Conservation (phyloP, 441 rosid species). For the Macaranga tanarius region DNA sequence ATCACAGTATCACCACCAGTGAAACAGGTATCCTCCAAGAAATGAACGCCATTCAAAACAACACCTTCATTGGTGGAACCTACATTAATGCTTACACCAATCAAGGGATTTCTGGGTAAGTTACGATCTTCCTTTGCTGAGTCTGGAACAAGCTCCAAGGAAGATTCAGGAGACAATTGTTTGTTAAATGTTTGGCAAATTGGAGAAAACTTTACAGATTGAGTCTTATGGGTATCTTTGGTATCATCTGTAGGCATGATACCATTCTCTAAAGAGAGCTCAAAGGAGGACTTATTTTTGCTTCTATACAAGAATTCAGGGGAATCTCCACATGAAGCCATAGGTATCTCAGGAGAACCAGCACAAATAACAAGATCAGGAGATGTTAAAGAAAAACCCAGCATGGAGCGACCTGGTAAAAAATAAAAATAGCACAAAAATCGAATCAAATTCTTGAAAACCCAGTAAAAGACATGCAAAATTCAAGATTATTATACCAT, state of each 20-base stretch:
- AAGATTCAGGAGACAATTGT: constrained; percentile 69
- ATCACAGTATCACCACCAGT: constrained; percentile 38
- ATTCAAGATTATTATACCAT: constrained; percentile 26
- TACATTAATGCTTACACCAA: constrained; percentile 41
- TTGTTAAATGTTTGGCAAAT: constrained; percentile 54
- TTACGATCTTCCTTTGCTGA: constrained; percentile 20
- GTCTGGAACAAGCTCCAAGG: constrained; percentile 69
- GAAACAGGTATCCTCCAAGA: constrained; percentile 37
- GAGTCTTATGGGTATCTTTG: constrained; percentile 34
- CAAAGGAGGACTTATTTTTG: constrained; percentile 37
- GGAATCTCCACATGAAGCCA: constrained; percentile 39
- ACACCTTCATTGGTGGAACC: constrained; percentile 37
- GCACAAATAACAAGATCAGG: constrained; percentile 71
- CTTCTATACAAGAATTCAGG: constrained; percentile 38
- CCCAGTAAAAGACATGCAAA: neutral
- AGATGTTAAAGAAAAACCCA: constrained; percentile 62
- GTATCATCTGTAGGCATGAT: constrained; percentile 39
- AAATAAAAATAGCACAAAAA: neutral
- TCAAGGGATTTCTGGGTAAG: constrained; percentile 16
- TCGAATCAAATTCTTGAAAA: neutral
- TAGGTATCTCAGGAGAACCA: constrained; percentile 66
- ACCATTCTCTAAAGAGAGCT: constrained; percentile 82
- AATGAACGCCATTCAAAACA: constrained; percentile 33
- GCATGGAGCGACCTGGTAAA: constrained; percentile 45
- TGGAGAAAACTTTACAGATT: constrained; percentile 63